A percentile compares a stretch with the other conserved stretches of the same genome.
Evolutionary conservation across 768 basidiomycete genomes (phyloP).

Genomic region (Podaxis sp.): DNA sequence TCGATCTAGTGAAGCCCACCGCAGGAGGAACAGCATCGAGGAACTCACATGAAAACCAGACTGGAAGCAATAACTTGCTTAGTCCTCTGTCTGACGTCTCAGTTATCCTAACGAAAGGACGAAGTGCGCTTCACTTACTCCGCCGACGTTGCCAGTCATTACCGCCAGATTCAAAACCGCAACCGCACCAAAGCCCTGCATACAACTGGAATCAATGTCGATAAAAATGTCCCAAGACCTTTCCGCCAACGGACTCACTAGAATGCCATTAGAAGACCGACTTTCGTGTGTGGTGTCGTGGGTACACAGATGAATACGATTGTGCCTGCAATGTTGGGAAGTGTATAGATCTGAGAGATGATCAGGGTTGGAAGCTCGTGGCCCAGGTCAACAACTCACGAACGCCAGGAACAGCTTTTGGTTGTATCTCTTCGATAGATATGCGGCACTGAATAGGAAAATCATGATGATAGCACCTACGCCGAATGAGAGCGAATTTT

Average conservation of each 20-base stretch:
- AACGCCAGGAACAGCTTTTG: slow-evolving; percentile 48
- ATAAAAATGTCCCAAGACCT: background rate
- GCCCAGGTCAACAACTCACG: slow-evolving; percentile 23
- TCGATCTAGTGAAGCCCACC: background rate
- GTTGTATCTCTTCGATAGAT: slow-evolving; percentile 39
- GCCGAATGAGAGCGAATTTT: slow-evolving; percentile 13
- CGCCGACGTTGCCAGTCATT: slow-evolving; percentile 47
- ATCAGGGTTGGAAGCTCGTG: background rate
- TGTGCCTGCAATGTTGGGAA: slow-evolving; percentile 50
- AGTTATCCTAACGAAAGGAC: background rate
- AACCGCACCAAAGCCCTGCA: slow-evolving; percentile 47
- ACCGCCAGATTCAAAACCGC: slow-evolving; percentile 46
- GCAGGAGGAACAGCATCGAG: background rate
- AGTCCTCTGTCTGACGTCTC: slow-evolving; percentile 30
- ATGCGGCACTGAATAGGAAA: slow-evolving; percentile 43
- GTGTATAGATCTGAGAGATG: slow-evolving; percentile 37
- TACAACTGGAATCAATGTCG: slow-evolving; percentile 31
- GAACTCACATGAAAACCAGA: slow-evolving; percentile 44
- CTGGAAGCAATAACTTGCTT: slow-evolving; percentile 49
- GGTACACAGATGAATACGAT: slow-evolving; percentile 44
- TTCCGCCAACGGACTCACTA: slow-evolving; percentile 32
- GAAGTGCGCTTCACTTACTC: slow-evolving; percentile 25
- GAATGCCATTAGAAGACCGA: slow-evolving; percentile 49
- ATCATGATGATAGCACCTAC: slow-evolving; percentile 39
- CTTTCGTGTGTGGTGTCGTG: slow-evolving; percentile 39